A percentile compares a stretch with the other conserved stretches of the same genome.
phyloP scores from a whole-genome alignment of 2,329 filamentous ascomycete genomes.

The Alternaria sp. region DNA sequence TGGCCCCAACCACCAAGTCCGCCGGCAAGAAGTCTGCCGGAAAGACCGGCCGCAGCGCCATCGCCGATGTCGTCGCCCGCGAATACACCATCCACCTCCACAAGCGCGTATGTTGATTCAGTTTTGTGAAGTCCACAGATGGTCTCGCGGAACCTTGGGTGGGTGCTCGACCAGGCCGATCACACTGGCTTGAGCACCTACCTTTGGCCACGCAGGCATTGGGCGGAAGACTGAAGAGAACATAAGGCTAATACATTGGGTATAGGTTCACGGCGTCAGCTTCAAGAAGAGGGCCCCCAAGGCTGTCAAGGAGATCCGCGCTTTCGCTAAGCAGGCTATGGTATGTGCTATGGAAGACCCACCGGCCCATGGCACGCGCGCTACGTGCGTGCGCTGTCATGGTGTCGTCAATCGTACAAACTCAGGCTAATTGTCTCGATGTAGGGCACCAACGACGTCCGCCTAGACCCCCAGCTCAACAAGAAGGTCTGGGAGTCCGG shows the following conservation, averaged over 20 bases:
- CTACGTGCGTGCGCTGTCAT: not conserved
- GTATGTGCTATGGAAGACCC: constrained; percentile 63
- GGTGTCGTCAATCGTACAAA: not conserved
- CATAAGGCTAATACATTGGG: constrained; percentile 54
- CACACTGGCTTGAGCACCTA: constrained; percentile 23
- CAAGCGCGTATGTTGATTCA: constrained; percentile 89
- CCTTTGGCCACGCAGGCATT: constrained; percentile 50
- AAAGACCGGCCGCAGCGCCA: constrained; percentile 84
- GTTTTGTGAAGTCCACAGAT: constrained; percentile 75
- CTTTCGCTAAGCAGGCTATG: constrained; percentile 92
- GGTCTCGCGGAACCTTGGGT: constrained; percentile 49
- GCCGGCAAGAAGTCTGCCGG: constrained; percentile 65
- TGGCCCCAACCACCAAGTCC: constrained; percentile 51
- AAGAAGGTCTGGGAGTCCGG: constrained; percentile 99
- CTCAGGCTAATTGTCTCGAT: constrained; percentile 26
- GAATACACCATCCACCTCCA: constrained; percentile 99
- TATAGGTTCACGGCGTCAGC: constrained; percentile 89
- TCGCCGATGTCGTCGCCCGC: constrained; percentile 97
- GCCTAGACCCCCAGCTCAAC: constrained; percentile 97
- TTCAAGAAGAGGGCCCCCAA: constrained; percentile 99
- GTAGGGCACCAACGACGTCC: constrained; percentile 95
- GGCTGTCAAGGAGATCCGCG: constrained; percentile 99
- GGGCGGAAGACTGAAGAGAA: constrained; percentile 69
- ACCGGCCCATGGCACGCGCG: not conserved
- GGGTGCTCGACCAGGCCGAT: constrained; percentile 25